Evolutionary conservation across 371 early-diverging fungal species (phyloP).

Genomic region (Sporodiniella umbellata): DNA sequence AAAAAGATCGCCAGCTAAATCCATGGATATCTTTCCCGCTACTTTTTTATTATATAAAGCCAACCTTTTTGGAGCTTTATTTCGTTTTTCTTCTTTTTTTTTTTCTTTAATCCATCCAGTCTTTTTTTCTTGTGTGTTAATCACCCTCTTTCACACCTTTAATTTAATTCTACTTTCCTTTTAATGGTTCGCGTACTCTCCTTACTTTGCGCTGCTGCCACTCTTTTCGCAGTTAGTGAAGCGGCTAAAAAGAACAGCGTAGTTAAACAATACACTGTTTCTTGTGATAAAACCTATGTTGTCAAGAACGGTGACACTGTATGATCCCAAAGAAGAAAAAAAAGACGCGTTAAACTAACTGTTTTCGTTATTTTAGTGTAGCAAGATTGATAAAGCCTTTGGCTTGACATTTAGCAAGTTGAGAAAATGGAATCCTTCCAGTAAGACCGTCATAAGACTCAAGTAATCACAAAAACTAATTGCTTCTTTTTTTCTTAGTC

Average conservation of each 20-base stretch:
- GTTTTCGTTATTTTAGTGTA: conserved; percentile 13
- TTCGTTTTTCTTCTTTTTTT: not conserved
- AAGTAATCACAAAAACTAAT: too few relatives aligned
- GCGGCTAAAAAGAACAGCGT: conserved; percentile 4
- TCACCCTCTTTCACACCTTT: not conserved
- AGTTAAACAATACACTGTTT: conserved; percentile 11
- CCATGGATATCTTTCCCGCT: too few relatives aligned
- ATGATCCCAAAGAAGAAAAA: too few relatives aligned
- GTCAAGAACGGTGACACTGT: conserved; percentile 26
- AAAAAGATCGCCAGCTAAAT: not conserved
- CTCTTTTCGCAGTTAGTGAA: conserved; percentile 9
- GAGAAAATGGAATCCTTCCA: conserved; percentile 27
- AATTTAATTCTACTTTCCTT: conserved; percentile 5
- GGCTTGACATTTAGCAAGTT: conserved; percentile 12
- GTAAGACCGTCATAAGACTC: too few relatives aligned
- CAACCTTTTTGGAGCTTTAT: too few relatives aligned
- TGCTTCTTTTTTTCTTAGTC: conserved; percentile 12
- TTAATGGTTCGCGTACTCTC: conserved; percentile 8
- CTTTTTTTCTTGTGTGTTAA: not conserved
- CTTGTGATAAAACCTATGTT: conserved; percentile 20
- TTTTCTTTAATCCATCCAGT: not conserved
- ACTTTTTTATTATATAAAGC: too few relatives aligned
- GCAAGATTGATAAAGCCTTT: conserved; percentile 18
- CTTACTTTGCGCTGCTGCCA: conserved; percentile 6
- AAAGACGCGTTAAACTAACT: too few relatives aligned